Conservation (phyloP, 2,329 filamentous ascomycete species). For the Alternaria sp. region DNA sequence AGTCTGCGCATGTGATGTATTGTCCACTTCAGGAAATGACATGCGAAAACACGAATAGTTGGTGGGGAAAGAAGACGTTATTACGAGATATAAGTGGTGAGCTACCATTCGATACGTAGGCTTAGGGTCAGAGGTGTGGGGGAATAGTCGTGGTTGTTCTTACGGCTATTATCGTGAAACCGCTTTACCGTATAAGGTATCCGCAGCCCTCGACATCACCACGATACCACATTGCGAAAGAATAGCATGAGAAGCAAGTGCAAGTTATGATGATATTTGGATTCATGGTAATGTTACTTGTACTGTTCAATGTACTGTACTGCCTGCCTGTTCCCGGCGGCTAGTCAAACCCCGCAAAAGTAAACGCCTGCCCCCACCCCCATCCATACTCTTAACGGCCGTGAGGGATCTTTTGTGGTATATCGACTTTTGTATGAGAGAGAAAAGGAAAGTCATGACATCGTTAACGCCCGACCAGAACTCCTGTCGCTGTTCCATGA, state of each 20-base stretch:
- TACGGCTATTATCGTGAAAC: not conserved
- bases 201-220: not conserved
- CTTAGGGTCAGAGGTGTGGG: not conserved
- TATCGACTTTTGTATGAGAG: conserved; percentile 22
- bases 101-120: not conserved
- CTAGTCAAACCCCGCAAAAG: not conserved
- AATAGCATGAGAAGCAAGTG: not conserved
- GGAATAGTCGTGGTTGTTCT: not conserved
- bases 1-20: not conserved
- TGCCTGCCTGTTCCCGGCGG: conserved; percentile 1
- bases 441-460: conserved; percentile 25
- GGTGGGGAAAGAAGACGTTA: not conserved
- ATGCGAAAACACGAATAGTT: not conserved
- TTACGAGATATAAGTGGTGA: not conserved
- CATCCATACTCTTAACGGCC: conserved; percentile 14
- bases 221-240: not conserved
- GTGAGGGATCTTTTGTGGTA: conserved; percentile 28
- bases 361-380: conserved; percentile 13
- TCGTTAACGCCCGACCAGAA: conserved; percentile 21
- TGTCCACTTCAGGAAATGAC: not conserved
- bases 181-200: not conserved
- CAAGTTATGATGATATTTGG: not conserved
- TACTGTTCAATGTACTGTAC: not conserved
- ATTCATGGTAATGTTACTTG: not conserved
- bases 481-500: not conserved